A percentile compares a stretch with the other conserved stretches of the same genome.
These are phyloP conservation scores for Melampsora larici-populina DNA, from an alignment of 1,284 basidiomycete species.

Conservation along the genomic window DNA sequence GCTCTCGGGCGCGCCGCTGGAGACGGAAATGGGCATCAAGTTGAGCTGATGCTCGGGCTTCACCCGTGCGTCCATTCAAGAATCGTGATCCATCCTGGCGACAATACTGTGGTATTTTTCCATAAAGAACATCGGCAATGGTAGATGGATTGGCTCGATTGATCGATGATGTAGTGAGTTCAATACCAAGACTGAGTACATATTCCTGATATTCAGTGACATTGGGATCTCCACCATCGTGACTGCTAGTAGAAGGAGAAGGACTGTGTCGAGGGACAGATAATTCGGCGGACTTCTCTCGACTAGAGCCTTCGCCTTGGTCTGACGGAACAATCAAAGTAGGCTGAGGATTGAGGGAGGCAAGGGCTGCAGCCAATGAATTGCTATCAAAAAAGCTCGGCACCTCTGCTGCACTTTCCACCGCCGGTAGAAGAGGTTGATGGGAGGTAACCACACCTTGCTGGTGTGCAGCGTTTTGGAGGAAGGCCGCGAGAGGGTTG, in stretches of 20 bases:
- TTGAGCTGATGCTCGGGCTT: constrained; percentile 27
- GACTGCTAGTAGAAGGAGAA: constrained; percentile 30
- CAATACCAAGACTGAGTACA: constrained; percentile 15
- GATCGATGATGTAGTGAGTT: constrained; percentile 34
- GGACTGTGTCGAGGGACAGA: constrained; percentile 19
- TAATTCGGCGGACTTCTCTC: constrained; percentile 5
- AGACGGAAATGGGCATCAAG: constrained; percentile 41
- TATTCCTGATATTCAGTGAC: constrained; percentile 40
- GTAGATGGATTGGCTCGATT: constrained; percentile 25
- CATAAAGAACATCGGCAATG: constrained; percentile 36
- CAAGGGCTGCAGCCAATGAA: constrained; percentile 34
- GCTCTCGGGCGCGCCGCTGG: constrained; percentile 20
- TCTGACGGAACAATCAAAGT: neutral
- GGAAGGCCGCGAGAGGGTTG: neutral
- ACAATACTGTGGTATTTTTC: constrained; percentile 40
- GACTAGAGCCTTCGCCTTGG: neutral
- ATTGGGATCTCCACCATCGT: constrained; percentile 20
- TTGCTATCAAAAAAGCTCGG: constrained; percentile 28
- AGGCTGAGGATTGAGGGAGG: constrained; percentile 27
- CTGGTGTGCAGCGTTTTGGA: neutral
- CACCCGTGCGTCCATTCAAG: constrained; percentile 32
- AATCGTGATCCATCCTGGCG: constrained; percentile 41
- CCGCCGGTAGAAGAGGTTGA: neutral
- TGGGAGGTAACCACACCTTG: neutral
- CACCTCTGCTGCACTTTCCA: neutral